Percentiles rank a stretch among this genome's conserved stretches.
Conservation (phyloP, 768 basidiomycete species). For the Podaxis carcinomalis region DNA sequence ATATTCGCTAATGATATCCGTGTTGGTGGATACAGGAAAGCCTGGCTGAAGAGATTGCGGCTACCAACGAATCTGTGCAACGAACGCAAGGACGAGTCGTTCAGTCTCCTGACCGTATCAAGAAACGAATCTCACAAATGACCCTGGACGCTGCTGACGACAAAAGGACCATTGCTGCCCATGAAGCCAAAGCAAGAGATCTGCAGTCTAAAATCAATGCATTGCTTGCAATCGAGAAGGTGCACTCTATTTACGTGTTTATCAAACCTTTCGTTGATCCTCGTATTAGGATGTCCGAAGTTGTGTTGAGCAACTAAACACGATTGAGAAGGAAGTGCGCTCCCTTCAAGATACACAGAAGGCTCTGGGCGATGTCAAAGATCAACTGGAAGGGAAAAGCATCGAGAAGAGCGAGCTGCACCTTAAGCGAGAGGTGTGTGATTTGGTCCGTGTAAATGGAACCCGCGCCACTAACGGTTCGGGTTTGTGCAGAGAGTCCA, state of each 20-base stretch:
- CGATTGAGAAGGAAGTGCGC: slow-evolving; percentile 62
- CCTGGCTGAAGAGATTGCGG: slow-evolving; percentile 55
- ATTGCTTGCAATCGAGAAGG: slow-evolving; percentile 73
- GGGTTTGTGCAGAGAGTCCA: slow-evolving; percentile 59
- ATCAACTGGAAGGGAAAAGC: slow-evolving; percentile 65
- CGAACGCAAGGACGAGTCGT: slow-evolving; percentile 76
- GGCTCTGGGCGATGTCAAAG: slow-evolving; percentile 62
- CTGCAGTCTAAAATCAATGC: slow-evolving; percentile 70
- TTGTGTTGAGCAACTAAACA: slow-evolving; percentile 73
- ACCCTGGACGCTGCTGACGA: slow-evolving; percentile 62
- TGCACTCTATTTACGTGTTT: slow-evolving; percentile 17
- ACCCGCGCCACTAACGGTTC: background rate
- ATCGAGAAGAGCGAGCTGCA: slow-evolving; percentile 71
- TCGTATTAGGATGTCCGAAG: slow-evolving; percentile 57
- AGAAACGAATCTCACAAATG: slow-evolving; percentile 79
- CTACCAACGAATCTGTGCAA: slow-evolving; percentile 54
- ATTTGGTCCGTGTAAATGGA: background rate
- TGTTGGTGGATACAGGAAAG: slow-evolving; percentile 40
- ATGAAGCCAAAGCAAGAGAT: slow-evolving; percentile 75
- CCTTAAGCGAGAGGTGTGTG: slow-evolving; percentile 60
- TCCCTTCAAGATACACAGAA: slow-evolving; percentile 64
- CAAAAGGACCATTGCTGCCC: slow-evolving; percentile 56
- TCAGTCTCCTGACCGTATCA: slow-evolving; percentile 88
- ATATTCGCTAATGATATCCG: background rate
- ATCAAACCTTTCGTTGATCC: background rate